These are phyloP conservation scores for Protomyces inundatus DNA, from an alignment of 1,139 yeast species.

Conservation along the genomic window DNA sequence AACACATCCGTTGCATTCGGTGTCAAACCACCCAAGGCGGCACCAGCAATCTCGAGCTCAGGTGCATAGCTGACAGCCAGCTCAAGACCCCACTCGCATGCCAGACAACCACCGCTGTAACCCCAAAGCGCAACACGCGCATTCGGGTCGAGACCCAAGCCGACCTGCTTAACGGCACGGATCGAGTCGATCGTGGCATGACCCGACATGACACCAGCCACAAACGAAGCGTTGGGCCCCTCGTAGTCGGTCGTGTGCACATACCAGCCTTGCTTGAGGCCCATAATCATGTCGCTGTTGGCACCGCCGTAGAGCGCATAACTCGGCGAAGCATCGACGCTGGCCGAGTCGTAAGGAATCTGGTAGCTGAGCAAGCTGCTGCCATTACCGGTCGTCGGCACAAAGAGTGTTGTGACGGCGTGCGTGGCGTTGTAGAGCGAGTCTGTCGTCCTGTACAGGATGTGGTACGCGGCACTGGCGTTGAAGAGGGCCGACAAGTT, in stretches of 20 bases:
- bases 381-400: conserved; percentile 33
- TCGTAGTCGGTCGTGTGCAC: conserved; percentile 37
- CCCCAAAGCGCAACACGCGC: conserved; percentile 34
- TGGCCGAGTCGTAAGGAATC: conserved; percentile 36
- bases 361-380: conserved; percentile 35
- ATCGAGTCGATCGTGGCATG: conserved; percentile 36
- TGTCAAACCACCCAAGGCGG: conserved; percentile 36
- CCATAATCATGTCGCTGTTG: conserved; percentile 27
- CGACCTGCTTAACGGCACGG: conserved; percentile 34
- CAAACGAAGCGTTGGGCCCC: conserved; percentile 35
- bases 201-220: conserved; percentile 36
- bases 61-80: conserved; percentile 37
- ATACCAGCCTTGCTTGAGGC: conserved; percentile 33
- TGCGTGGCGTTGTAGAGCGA: conserved; percentile 34
- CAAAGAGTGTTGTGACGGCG: conserved; percentile 36
- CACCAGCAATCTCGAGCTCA: conserved; percentile 34
- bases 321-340: conserved; percentile 37
- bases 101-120: conserved; percentile 38
- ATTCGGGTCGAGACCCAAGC: conserved; percentile 26
- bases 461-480: conserved; percentile 34
- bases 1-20: conserved; percentile 33
- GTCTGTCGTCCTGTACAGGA: conserved; percentile 35
- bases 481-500: conserved; percentile 9
- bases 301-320: conserved; percentile 33
- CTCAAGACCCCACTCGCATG: conserved; percentile 39